These are phyloP conservation scores for Trichoderma oligosporum DNA, from an alignment of 2,329 filamentous ascomycete species.

Conservation along the genomic window DNA sequence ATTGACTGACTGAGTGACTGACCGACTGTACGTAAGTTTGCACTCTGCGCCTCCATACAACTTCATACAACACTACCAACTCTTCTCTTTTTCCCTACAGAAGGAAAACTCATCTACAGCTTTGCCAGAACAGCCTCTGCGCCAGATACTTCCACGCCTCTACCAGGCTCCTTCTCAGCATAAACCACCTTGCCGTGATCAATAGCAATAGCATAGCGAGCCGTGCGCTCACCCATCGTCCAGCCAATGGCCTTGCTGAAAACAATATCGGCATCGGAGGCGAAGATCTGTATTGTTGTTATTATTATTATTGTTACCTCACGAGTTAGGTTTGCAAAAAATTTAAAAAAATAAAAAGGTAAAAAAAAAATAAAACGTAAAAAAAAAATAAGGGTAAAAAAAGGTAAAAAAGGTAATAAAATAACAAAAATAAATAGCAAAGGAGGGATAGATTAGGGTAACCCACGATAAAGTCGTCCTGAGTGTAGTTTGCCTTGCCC, in stretches of 20 bases:
- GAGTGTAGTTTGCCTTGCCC: conserved; percentile 82
- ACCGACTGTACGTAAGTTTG: no score
- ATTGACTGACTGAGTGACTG: no score
- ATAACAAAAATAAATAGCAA: no score
- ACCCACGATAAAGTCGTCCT: conserved; percentile 60
- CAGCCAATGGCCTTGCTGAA: conserved; percentile 79
- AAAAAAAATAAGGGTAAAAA: background rate
- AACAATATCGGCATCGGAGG: conserved; percentile 63
- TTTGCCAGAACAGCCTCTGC: conserved; percentile 53
- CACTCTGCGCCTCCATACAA: no score
- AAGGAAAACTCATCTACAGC: conserved; percentile 37
- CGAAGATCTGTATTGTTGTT: conserved; percentile 63
- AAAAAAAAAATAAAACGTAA: background rate
- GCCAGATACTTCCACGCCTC: conserved; percentile 46
- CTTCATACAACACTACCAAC: no score
- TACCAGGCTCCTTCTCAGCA: conserved; percentile 65
- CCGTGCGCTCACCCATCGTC: conserved; percentile 69
- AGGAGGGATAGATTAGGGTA: background rate
- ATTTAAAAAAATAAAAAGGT: background rate
- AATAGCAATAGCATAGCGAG: conserved; percentile 74
- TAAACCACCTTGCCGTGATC: conserved; percentile 82
- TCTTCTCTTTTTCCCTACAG: background rate
- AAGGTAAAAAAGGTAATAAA: background rate
- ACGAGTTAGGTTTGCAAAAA: no score
- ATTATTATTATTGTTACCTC: background rate